Conservation (phyloP, 805 yeast species). For the Danielia reshetovae region DNA sequence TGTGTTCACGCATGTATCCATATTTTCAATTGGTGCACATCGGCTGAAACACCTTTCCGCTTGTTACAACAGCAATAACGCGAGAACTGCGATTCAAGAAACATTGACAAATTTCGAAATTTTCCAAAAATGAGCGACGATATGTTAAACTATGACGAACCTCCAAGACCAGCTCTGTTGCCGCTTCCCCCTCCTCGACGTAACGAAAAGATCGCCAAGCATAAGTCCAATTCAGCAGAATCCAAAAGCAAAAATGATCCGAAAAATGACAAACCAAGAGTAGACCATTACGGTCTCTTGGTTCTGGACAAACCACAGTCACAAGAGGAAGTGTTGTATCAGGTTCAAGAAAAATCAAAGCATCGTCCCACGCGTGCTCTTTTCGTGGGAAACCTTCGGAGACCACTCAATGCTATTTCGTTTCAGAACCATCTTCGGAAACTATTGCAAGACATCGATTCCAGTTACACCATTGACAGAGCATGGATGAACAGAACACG, state of each 20-base stretch:
- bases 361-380: conserved; percentile 41
- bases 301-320: conserved; percentile 8
- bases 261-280: background rate
- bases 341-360: conserved; percentile 24
- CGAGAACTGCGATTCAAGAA: no score
- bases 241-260: no score
- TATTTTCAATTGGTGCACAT: no score
- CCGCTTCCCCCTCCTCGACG: no score
- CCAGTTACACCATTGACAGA: conserved; percentile 30
- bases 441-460: conserved; percentile 17
- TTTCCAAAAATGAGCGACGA: background rate
- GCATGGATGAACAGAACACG: conserved; percentile 42
- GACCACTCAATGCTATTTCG: conserved; percentile 34
- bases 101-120: no score
- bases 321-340: conserved; percentile 32
- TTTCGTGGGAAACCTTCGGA: conserved; percentile 40
- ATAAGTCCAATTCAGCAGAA: no score
- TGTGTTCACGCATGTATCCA: no score
- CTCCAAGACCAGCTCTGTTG: background rate
- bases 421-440: conserved; percentile 34
- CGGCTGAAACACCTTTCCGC: no score
- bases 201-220: no score
- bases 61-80: no score
- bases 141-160: background rate
- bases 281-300: background rate